A percentile compares a stretch with the other conserved stretches of the same genome.
These are phyloP conservation scores for Entomophthora muscae DNA, from an alignment of 371 early-diverging fungal species.

Conservation along the genomic window DNA sequence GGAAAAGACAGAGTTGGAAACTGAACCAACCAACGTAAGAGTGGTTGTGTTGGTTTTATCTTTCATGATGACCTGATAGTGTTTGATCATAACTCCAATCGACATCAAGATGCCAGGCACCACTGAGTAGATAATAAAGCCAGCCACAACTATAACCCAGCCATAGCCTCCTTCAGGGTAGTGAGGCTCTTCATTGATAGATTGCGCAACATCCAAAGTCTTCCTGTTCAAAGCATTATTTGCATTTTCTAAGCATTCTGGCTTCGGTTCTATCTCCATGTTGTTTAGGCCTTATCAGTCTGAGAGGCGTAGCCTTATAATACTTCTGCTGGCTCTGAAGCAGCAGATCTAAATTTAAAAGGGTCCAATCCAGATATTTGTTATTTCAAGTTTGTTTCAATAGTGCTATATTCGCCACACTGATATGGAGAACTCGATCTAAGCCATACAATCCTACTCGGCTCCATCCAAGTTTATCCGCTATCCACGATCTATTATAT, in stretches of 20 bases:
- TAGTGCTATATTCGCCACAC: too few relatives aligned
- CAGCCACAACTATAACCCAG: constrained; percentile 22
- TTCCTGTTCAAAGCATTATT: neutral
- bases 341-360: too few relatives aligned
- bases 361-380: too few relatives aligned
- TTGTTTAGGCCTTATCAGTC: too few relatives aligned
- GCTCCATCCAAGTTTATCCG: too few relatives aligned
- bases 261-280: neutral
- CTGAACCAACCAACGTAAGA: neutral
- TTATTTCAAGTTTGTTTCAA: too few relatives aligned
- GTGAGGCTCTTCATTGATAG: neutral
- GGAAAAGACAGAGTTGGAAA: neutral
- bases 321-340: too few relatives aligned
- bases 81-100: constrained; percentile 32
- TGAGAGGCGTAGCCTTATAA: too few relatives aligned
- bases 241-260: neutral
- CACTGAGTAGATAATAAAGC: constrained; percentile 34
- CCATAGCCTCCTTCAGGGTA: constrained; percentile 18
- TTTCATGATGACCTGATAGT: constrained; percentile 8
- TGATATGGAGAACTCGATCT: too few relatives aligned
- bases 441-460: too few relatives aligned
- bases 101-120: constrained; percentile 28
- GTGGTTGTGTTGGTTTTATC: neutral
- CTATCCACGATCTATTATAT: too few relatives aligned
- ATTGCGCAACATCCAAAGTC: neutral